Evolutionary conservation across 148 eudicot species (phyloP).

Genomic region (Bassia scoparia): DNA sequence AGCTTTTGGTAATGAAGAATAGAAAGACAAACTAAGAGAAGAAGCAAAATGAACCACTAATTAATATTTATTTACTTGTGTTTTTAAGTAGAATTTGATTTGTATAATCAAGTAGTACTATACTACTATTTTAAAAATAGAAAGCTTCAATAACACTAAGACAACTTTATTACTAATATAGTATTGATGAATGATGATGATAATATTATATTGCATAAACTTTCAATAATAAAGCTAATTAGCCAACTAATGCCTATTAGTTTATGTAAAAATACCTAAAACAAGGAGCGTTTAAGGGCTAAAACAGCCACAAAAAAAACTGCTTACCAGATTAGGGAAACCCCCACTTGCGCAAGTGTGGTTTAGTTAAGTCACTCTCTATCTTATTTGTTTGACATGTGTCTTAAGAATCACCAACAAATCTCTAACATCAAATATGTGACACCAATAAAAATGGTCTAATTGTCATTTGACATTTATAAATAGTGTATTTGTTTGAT

Average conservation of each 20-base stretch:
- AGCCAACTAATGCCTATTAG: conserved; percentile 4
- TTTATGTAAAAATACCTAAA: conserved; percentile 12
- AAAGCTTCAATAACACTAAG: conserved; percentile 3
- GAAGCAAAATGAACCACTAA: background rate
- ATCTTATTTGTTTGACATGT: conserved; percentile 20
- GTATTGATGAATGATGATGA: background rate
- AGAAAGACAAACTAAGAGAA: background rate
- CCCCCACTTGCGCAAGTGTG: conserved; percentile 10
- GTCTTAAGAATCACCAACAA: conserved; percentile 29
- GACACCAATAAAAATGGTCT: conserved; percentile 3
- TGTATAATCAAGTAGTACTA: too few relatives aligned
- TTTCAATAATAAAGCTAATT: background rate
- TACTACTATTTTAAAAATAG: background rate
- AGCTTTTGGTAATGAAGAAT: conserved; percentile 30
- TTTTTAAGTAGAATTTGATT: too few relatives aligned
- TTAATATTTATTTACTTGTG: background rate
- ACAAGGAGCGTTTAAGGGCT: conserved; percentile 23
- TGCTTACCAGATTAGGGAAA: conserved; percentile 9
- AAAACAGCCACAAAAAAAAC: conserved; percentile 16
- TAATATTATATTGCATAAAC: background rate
- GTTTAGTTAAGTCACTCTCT: too few relatives aligned
- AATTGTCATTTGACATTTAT: background rate
- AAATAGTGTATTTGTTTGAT: background rate
- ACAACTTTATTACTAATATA: background rate
- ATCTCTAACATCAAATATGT: conserved; percentile 9